phyloP scores from a whole-genome alignment of 176 grass and related monocot species.

The Saccharum spontaneum region DNA sequence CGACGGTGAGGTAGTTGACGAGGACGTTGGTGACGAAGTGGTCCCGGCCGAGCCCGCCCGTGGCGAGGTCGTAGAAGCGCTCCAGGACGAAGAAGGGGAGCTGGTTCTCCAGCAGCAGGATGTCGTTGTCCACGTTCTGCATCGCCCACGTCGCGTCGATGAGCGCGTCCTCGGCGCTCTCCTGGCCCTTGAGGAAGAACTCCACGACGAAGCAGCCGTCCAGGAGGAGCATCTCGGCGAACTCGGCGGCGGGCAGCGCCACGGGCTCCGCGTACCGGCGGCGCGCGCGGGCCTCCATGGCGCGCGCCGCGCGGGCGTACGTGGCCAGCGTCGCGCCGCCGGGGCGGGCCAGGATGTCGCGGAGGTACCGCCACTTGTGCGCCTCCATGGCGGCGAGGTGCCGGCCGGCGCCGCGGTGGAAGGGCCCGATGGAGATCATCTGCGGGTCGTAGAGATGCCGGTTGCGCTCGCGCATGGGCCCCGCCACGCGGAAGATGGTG shows the following conservation, averaged over 20 bases:
- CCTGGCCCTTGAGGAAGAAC: conserved; percentile 53
- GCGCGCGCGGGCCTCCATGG: conserved; percentile 23
- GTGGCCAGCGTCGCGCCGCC: conserved; percentile 2
- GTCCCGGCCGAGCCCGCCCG: conserved; percentile 15
- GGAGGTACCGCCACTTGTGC: conserved; percentile 54
- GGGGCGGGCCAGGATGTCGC: conserved; percentile 41
- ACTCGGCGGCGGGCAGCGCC: conserved; percentile 11
- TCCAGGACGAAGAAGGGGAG: conserved; percentile 52
- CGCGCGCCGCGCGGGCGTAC: conserved; percentile 33
- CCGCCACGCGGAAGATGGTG: conserved; percentile 55
- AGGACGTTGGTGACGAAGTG: conserved; percentile 31
- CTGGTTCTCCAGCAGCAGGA: conserved; percentile 57
- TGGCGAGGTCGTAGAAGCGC: conserved; percentile 41
- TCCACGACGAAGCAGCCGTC: conserved; percentile 64
- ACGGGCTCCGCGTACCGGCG: conserved; percentile 47
- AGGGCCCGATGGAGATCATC: conserved; percentile 44
- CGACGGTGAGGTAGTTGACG: conserved; percentile 43
- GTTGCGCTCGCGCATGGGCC: conserved; percentile 47
- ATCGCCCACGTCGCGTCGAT: conserved; percentile 34
- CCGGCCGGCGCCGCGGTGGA: conserved; percentile 46
- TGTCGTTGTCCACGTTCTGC: conserved; percentile 52
- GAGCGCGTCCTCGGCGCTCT: conserved; percentile 36
- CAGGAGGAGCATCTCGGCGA: conserved; percentile 59
- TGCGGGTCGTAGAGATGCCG: conserved; percentile 50
- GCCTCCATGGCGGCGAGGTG: conserved; percentile 56